A percentile compares a stretch with the other conserved stretches of the same genome.
phyloP scores from a whole-genome alignment of 176 grass and related monocot species.

The Zoysia pacifica region DNA sequence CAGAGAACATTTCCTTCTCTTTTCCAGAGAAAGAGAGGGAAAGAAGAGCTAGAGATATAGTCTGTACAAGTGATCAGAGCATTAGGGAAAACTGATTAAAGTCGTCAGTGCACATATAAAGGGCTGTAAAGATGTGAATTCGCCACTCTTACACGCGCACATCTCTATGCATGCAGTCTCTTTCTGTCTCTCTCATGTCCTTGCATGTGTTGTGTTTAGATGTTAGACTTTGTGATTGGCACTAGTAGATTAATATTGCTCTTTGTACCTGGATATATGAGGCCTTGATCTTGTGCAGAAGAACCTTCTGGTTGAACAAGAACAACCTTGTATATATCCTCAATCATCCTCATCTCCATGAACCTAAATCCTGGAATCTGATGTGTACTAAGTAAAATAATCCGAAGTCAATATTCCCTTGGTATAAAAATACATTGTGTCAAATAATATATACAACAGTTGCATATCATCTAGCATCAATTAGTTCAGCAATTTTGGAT shows the following conservation, averaged over 20 bases:
- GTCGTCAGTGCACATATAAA: conserved; percentile 55
- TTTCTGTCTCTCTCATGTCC: conserved; percentile 23
- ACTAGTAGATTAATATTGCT: conserved; percentile 40
- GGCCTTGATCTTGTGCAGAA: conserved; percentile 30
- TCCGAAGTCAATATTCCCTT: neutral
- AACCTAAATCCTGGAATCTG: neutral
- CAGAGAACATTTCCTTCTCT: conserved; percentile 75
- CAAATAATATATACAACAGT: neutral
- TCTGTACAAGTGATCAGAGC: conserved; percentile 50
- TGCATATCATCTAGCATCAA: neutral
- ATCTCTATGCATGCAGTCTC: neutral
- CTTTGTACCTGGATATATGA: conserved; percentile 26
- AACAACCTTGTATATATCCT: neutral
- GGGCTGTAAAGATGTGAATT: conserved; percentile 66
- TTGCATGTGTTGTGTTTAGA: conserved; percentile 15
- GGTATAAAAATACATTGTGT: neutral
- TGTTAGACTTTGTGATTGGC: neutral
- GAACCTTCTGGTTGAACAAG: neutral
- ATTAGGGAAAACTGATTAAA: conserved; percentile 74
- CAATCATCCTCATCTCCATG: neutral
- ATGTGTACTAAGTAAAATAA: neutral
- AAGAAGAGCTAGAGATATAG: conserved; percentile 19
- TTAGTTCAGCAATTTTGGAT: neutral
- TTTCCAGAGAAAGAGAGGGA: conserved; percentile 42
- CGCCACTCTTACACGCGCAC: conserved; percentile 47